Evolutionary conservation across 2,329 filamentous ascomycete species (phyloP), one percentile per base, ranked within the genome.

Genomic region (Alternaria incomplexa): DNA sequence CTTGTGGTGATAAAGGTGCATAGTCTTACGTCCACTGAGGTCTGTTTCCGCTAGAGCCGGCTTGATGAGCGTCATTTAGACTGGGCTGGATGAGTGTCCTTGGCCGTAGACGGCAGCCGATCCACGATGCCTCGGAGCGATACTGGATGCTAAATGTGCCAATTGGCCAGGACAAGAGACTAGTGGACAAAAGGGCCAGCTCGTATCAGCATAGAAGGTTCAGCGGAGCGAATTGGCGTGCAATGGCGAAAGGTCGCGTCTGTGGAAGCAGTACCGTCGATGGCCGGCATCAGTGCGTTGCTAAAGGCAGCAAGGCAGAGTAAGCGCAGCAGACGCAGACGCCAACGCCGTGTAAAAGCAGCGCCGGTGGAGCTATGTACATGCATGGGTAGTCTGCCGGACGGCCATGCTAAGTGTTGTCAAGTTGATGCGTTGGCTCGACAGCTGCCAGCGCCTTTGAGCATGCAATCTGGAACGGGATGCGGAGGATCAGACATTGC

Each of bases 361-460:
- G 73, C 76, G 73, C 64, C 65, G 67, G 71, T 67, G 69, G 69
- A 73, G 65, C 60, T 65, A 68, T 73, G 76, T 77, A 78, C 65
- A 73, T 79, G 73, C 77, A 79, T 77, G 77, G 77, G 71, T 79
- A 73, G 75, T 73, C 73, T 76, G 75, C 71, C 73, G 75, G 71
- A 74, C 69, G 72, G 72, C 68, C 73, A 74, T 76, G 77, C 76
- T 79, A 79, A 75, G 77, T 79, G 77, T 75, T 80, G 77, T 80
- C 77, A 79, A 75, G 67, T 74, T 80, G 77, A 79, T 79, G 77
- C 77, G 77, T 71, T 80, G 77, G 77, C 77, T 79, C 77, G 76
- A 77, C 75, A 77, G 75, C 73, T 76, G 77, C 74, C 77, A 77
- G 70, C 77, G 76, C 71, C 74, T 71, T 73, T 68, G 69, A 70